These are phyloP conservation scores for Testicularia cyperi DNA, from an alignment of 1,284 basidiomycete genomes.

Conservation along the genomic window DNA sequence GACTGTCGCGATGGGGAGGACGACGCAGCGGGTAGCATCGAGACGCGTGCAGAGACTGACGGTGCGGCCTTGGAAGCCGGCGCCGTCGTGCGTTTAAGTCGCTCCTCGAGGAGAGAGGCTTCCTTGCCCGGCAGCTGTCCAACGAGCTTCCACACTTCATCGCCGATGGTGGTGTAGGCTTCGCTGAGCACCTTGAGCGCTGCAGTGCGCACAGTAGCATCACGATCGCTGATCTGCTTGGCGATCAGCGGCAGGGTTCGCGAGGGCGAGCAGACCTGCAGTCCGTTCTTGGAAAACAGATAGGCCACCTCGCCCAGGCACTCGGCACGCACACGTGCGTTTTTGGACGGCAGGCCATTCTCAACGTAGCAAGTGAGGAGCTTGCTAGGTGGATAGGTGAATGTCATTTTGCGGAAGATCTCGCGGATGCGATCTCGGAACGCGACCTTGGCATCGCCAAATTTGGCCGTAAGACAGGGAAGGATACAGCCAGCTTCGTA, in stretches of 20 bases:
- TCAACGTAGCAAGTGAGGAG: conserved; percentile 69
- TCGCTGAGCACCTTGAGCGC: conserved; percentile 79
- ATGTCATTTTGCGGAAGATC: conserved; percentile 61
- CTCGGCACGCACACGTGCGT: conserved; percentile 84
- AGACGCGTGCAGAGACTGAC: conserved; percentile 15
- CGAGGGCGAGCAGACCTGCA: conserved; percentile 71
- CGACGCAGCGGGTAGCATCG: conserved; percentile 13
- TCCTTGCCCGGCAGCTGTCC: conserved; percentile 79
- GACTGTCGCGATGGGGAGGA: conserved; percentile 19
- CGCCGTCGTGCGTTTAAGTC: conserved; percentile 73
- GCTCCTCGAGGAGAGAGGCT: conserved; percentile 85
- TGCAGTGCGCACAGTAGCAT: conserved; percentile 79
- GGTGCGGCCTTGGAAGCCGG: conserved; percentile 12
- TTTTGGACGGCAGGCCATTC: conserved; percentile 77
- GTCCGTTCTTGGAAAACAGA: conserved; percentile 78
- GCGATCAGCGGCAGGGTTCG: conserved; percentile 80
- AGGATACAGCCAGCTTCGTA: conserved; percentile 84
- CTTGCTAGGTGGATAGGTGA: conserved; percentile 77
- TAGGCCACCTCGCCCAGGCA: conserved; percentile 77
- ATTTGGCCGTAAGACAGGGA: conserved; percentile 84
- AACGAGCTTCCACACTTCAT: conserved; percentile 79
- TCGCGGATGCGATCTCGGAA: conserved; percentile 62
- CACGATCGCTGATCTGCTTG: conserved; percentile 81
- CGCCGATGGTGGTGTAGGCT: conserved; percentile 78
- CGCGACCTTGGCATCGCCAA: conserved; percentile 64